Base-by-base conservation (phyloP, 176 grass and related monocot genomes). In the Hordeum marinum region DNA sequence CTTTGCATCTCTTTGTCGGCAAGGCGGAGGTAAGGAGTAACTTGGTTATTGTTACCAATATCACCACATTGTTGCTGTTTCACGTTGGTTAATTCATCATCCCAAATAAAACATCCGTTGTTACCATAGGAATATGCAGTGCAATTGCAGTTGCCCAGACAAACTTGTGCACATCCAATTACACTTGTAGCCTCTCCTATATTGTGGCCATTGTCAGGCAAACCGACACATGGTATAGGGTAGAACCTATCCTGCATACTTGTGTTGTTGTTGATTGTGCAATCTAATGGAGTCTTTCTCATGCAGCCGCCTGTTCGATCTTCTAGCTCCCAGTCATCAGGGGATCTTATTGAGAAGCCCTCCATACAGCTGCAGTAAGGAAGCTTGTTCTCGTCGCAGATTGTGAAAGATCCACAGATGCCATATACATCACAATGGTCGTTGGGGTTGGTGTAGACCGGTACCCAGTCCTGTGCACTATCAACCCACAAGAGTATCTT, bases 401-500 rank as follows among this genome's bases (percentile, higher is more conserved):
- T 58, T 5, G 80, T 21, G 35, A 72, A 82, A 60, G 80, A 2
- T 29, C 67, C 80, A 14, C 80, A 72, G 7, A 60, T 37, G 1
- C 43, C 65, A 42, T 82, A n/a, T 1, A 82, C 80, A 29, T 82
- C 67, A 58, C 67, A 82, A 7, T 82, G 80, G 11, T 6, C 10
- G 10, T 35, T 21, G 3, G 80, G 80, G 5, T n/a, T 39, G n/a
- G 26, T 82, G 80, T 36, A 37, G 31, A 0, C 14, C 24, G 32
- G 11, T 18, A 82, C 45, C 79, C 79, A 82, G 1, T 81, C 27
- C 31, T 81, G 63, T 65, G 27, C 11, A 13, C 64, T 1, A 4
- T 81, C 79, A 5, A 69, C 17, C 90, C 90, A 94, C 40, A 86
- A 23, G 7, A 36, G 52, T n/a, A 74, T n/a, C 76, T 66, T 69